A percentile compares a stretch with the other conserved stretches of the same genome.
Conservation (phyloP, 225 moss, liverwort and hornwort species). For the Climacium dendroides region DNA sequence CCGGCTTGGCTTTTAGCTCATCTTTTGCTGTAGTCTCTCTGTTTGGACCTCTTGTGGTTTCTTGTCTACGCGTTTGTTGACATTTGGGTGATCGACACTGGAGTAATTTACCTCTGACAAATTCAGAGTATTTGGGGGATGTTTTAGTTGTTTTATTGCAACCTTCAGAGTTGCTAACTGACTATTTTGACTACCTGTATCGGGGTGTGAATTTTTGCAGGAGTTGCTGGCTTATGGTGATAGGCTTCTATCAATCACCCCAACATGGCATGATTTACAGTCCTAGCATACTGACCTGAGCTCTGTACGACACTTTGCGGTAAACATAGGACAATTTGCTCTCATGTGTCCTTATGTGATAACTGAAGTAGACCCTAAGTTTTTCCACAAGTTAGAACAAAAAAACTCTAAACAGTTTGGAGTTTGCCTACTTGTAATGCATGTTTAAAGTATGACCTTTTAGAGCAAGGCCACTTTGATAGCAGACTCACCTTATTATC, state of each 20-base stretch:
- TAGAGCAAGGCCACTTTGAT: background rate
- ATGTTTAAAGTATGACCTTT: background rate
- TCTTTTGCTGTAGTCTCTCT: background rate
- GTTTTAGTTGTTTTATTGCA: background rate
- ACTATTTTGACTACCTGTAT: background rate
- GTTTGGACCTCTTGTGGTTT: background rate
- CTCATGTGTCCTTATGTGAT: background rate
- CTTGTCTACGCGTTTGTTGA: background rate
- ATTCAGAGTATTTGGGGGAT: background rate
- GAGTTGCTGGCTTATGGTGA: constrained; percentile 28
- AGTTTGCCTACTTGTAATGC: background rate
- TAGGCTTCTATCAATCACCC: constrained; percentile 14
- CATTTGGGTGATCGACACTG: background rate
- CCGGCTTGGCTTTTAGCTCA: too few species aligned
- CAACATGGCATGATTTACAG: constrained; percentile 1
- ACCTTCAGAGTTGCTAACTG: background rate
- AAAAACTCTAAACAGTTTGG: background rate
- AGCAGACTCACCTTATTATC: background rate
- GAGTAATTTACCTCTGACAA: background rate
- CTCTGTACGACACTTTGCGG: background rate
- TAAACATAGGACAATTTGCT: background rate
- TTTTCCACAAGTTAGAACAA: background rate
- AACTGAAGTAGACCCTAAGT: background rate
- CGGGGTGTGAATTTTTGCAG: background rate
- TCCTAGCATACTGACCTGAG: background rate